These are phyloP conservation scores for Rhododendron ovatum DNA, from an alignment of 148 eudicot species.

Conservation along the genomic window DNA sequence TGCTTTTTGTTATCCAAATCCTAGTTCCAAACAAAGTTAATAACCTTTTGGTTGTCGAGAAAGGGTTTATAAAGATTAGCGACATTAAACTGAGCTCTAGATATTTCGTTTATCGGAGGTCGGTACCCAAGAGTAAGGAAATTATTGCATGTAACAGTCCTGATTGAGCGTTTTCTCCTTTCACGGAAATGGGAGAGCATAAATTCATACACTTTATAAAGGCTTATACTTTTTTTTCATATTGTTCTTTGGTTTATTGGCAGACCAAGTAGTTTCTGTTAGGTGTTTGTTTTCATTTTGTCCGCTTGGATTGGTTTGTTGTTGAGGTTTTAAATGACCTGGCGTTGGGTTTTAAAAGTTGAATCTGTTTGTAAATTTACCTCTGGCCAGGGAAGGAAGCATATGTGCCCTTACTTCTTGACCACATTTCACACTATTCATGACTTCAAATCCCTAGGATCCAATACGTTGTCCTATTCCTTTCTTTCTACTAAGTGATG, in stretches of 20 bases:
- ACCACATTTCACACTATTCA: background rate
- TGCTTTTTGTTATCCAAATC: background rate
- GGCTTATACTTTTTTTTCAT: background rate
- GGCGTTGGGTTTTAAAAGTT: background rate
- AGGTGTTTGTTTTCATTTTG: background rate
- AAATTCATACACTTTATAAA: background rate
- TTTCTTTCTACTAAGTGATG: background rate
- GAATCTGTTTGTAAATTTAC: background rate
- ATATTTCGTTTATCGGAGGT: background rate
- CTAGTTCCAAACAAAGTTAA: background rate
- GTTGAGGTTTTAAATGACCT: background rate
- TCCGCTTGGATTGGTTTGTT: background rate
- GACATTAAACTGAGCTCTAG: background rate
- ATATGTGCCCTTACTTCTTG: background rate
- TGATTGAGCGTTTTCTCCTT: background rate
- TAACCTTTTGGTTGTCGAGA: background rate
- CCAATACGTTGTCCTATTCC: background rate
- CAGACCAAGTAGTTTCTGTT: background rate
- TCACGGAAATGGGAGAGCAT: background rate
- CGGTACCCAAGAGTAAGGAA: background rate
- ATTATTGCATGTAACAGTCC: background rate
- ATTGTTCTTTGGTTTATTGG: background rate
- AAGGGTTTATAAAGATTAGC: background rate
- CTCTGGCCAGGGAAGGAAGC: background rate
- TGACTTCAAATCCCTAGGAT: background rate